These are phyloP conservation scores for Akanthomyces muscarius DNA, from an alignment of 2,329 filamentous ascomycete genomes.

Conservation along the genomic window DNA sequence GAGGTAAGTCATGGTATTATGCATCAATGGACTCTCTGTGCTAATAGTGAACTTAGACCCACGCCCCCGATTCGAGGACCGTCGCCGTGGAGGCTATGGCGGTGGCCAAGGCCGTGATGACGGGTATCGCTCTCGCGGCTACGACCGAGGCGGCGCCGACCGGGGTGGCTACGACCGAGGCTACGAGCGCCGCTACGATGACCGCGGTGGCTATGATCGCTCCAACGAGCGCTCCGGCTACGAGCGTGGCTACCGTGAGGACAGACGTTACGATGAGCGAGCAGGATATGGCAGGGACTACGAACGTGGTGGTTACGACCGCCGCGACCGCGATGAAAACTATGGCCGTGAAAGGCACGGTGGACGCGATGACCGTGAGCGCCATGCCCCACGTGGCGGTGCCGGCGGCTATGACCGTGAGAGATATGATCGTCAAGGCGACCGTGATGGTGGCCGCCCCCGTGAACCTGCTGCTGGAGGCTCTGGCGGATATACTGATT, in stretches of 20 bases:
- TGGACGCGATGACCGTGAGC: constrained; percentile 44
- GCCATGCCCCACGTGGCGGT: constrained; percentile 35
- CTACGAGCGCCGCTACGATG: constrained; percentile 34
- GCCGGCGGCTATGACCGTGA: constrained; percentile 45
- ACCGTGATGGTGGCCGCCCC: constrained; percentile 38
- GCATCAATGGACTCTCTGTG: neutral
- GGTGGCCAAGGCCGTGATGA: constrained; percentile 56
- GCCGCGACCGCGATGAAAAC: constrained; percentile 34
- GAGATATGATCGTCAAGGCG: constrained; percentile 45
- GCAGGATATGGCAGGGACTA: constrained; percentile 52
- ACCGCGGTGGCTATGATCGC: constrained; percentile 27
- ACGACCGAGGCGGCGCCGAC: constrained; percentile 34
- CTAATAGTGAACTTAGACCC: constrained; percentile 30
- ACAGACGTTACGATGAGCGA: constrained; percentile 19
- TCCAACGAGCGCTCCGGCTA: constrained; percentile 33
- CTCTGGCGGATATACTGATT: constrained; percentile 37
- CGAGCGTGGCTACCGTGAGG: constrained; percentile 38
- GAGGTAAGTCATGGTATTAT: constrained; percentile 59
- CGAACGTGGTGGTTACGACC: constrained; percentile 46
- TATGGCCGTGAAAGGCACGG: constrained; percentile 38
- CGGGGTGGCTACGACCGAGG: constrained; percentile 41
- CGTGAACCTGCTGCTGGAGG: constrained; percentile 36
- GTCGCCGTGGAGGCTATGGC: constrained; percentile 59
- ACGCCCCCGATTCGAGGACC: constrained; percentile 53
- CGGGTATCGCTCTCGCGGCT: constrained; percentile 38